Evolutionary conservation across 306 rosid genomes (phyloP).

Genomic region (Crotalaria pallida): DNA sequence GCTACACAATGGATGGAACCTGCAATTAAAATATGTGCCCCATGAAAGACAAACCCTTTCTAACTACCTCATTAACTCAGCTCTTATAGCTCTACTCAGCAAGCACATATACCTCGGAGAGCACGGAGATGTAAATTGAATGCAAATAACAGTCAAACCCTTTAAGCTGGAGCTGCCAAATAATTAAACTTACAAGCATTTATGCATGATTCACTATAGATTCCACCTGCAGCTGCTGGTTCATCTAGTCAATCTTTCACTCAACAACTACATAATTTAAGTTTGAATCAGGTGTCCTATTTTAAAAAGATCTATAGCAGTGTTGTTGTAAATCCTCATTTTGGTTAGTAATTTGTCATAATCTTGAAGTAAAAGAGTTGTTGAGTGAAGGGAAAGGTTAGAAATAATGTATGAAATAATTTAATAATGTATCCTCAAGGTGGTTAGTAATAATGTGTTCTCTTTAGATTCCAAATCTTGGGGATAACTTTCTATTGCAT

Average conservation of each 20-base stretch:
- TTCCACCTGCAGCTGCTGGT: background rate
- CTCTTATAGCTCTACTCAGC: conserved; percentile 31
- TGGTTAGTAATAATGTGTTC: no score
- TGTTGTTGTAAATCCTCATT: no score
- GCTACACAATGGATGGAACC: conserved; percentile 6
- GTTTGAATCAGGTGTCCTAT: background rate
- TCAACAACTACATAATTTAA: background rate
- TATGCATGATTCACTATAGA: background rate
- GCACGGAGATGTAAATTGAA: conserved; percentile 1
- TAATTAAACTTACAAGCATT: background rate
- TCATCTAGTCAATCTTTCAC: background rate
- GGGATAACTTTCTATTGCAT: background rate
- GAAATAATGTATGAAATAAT: no score
- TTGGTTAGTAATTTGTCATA: background rate
- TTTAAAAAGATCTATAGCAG: no score
- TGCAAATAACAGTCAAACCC: conserved; percentile 1
- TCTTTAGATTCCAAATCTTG: background rate
- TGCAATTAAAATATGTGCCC: conserved; percentile 26
- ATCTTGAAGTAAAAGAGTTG: background rate
- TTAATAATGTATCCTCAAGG: no score
- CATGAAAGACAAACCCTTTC: conserved; percentile 23
- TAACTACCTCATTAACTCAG: conserved; percentile 34
- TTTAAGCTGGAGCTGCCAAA: conserved; percentile 1
- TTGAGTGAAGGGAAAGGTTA: no score
- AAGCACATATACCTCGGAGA: conserved; percentile 18